Percentiles rank a stretch among this genome's conserved stretches.
phyloP scores from a whole-genome alignment of 108 stramenopile species.

The Discostella stelligeroides region DNA sequence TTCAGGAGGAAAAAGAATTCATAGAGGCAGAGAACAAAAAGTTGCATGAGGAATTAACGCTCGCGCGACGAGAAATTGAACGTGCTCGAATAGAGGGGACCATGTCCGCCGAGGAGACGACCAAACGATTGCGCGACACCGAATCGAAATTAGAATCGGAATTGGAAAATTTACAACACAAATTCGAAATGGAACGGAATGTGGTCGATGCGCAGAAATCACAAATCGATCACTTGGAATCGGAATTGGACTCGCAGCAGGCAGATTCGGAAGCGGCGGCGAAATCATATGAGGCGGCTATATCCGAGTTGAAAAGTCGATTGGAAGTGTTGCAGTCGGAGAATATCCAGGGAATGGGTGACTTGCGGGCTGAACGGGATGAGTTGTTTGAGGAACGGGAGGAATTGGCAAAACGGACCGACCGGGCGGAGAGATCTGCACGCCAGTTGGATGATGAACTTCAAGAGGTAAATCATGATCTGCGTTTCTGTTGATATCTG shows the following conservation, averaged over 20 bases:
- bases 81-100: conserved; percentile 26
- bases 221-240: conserved; percentile 27
- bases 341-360: conserved; percentile 10
- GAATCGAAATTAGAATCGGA: conserved; percentile 9
- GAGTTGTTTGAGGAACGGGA: conserved; percentile 22
- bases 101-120: conserved; percentile 5
- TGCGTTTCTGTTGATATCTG: neutral
- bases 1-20: conserved; percentile 31
- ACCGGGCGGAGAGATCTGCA: conserved; percentile 28
- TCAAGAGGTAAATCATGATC: conserved; percentile 21
- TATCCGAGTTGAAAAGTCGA: conserved; percentile 32
- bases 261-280: conserved; percentile 47
- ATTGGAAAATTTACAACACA: conserved; percentile 28
- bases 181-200: conserved; percentile 35
- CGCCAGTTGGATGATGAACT: conserved; percentile 27
- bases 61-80: conserved; percentile 39
- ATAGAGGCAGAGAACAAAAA: conserved; percentile 31
- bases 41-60: conserved; percentile 27
- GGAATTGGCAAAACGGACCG: conserved; percentile 23
- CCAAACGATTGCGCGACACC: conserved; percentile 3
- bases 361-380: conserved; percentile 27
- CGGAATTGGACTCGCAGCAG: conserved; percentile 28
- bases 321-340: conserved; percentile 29
- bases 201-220: conserved; percentile 37
- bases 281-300: conserved; percentile 43